Evolutionary conservation across 257 asterid genomes (phyloP), one percentile per base, ranked within the genome.

Genomic region (Solanum lycopersicoides): DNA sequence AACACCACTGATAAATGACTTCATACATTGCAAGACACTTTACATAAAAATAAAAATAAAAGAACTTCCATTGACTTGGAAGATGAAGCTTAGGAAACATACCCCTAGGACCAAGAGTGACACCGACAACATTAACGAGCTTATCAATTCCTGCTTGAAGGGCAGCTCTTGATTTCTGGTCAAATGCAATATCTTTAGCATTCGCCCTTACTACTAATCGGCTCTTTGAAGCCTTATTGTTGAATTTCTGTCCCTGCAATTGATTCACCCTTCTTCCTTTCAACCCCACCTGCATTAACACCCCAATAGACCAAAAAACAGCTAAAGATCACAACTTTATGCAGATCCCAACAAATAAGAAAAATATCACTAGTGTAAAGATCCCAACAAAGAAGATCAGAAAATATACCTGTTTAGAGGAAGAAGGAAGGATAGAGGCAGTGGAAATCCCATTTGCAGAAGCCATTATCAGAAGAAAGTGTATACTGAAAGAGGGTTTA

Each of bases 81-180:
- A 82, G 85, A 72, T 28, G 6, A 9, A 72, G 65, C 39, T 79
- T 34, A 12, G 50, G 88, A 35, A 73, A 87, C 89, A 87, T 91
- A 97, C 99, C 99, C 84, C 97, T 94, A 72, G 99, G 99, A 39
- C 99, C 99, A 86, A 97, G 96, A 66, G 99, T 96, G 37, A 96
- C 96, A 15, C 97, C 99, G 65, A 97, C 98, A 53, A 95, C 97
- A 90, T 96, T 96, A 20, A 98, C 98, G 9, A 97, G 96, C 92
- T 97, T 97, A 87, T 97, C 99, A 21, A 97, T 97, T 12, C 99
- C 99, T 32, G 95, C 90, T 89, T 97, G 99, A 94, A 95, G 94
- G 21, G 99, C 98, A 68, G 91, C 45, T 94, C 99, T 93, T n/a
- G 99, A 93, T 45, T 92, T 89, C 93, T 97, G 99, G 89, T 92